Evolutionary conservation across 2,329 filamentous ascomycete genomes (phyloP), one percentile per base, ranked within the genome.

Genomic region (Venturia oleaginea): DNA sequence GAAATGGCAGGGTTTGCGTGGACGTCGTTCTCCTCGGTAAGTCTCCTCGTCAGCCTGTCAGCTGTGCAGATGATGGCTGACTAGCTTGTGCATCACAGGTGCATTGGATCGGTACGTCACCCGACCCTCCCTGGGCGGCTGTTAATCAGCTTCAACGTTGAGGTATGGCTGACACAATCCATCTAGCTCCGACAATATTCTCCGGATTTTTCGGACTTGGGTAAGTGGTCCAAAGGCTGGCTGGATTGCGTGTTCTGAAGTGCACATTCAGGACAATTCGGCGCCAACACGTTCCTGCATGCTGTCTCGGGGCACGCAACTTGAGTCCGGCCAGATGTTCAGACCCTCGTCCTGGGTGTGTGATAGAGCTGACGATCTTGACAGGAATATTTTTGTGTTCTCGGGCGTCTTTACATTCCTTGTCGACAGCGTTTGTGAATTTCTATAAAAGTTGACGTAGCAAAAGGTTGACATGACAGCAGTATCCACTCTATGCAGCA

Each of bases 381-480:
- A 66, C 70, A 91, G 89, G 62, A 87, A 85, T 63, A 83, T 96
- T 66, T 83, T 95, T 65, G 85, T 89, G 37, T 97, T 91, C 76
- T 87, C 85, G 65, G 91, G 91, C 62, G 85, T 95, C 68, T 96
- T 96, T 75, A 95, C 91, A 15, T 96, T 95, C 77, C 79, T 95
- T 68, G 91, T 93, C 13, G 84, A 87, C 69, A 76, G 75, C 68
- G 77, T 80, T 71, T 72, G 77, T 76, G 24, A 22, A n/a, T 19
- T n/a, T 30, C 24, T 40, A 59, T 65, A 38, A 24, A 24, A 1
- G 6, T 42, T 55, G 24, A 46, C 13, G 34, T 8, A 19, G 24
- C 34, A 61, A 24, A 34, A 46, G 19, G n/a, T 42, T 46, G 59
- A 42, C 59, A 30, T 27, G 59, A 40, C 34, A 42, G 38, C 46